These are phyloP conservation scores for Hyaloperonospora arabidopsidis DNA, from an alignment of 352 stramenopile species.

Conservation along the genomic window DNA sequence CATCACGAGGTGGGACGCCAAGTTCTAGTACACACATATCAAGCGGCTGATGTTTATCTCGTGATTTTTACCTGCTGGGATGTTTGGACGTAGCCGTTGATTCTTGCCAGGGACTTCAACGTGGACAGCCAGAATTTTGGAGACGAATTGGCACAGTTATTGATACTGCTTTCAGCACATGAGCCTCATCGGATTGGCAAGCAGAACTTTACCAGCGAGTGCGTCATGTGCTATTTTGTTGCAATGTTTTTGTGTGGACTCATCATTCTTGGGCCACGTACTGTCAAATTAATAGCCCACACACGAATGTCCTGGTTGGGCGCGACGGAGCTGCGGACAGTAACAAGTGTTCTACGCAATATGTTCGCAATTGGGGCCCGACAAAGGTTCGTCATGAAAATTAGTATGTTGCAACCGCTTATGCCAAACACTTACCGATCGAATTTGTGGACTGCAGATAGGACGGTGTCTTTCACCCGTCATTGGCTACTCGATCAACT, in stretches of 20 bases:
- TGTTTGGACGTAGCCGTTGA: slow-evolving; percentile 38
- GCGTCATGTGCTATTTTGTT: slow-evolving; percentile 7
- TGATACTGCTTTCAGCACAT: slow-evolving; percentile 43
- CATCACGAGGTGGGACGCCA: slow-evolving; percentile 44
- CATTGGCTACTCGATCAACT: slow-evolving; percentile 40
- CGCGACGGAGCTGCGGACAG: slow-evolving; percentile 67
- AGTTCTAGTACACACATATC: not conserved
- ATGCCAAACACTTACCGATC: not conserved
- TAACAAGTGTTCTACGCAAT: slow-evolving; percentile 62
- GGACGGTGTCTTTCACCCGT: slow-evolving; percentile 50
- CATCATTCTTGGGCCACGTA: not conserved
- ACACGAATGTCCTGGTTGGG: slow-evolving; percentile 70
- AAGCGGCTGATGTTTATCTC: not conserved
- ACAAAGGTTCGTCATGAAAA: slow-evolving; percentile 25
- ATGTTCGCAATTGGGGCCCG: slow-evolving; percentile 66
- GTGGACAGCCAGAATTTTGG: slow-evolving; percentile 74
- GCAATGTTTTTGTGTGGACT: not conserved
- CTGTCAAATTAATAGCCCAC: slow-evolving; percentile 33
- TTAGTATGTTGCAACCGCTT: not conserved
- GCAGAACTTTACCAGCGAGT: slow-evolving; percentile 78
- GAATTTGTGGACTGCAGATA: slow-evolving; percentile 16
- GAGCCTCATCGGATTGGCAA: slow-evolving; percentile 43
- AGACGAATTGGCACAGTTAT: slow-evolving; percentile 55
- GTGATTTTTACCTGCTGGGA: too few relatives aligned
- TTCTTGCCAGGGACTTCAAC: slow-evolving; percentile 82